Percentiles rank a stretch among this genome's conserved stretches.
Conservation (phyloP, 2,329 filamentous ascomycete species). For the Oidium heveae region DNA sequence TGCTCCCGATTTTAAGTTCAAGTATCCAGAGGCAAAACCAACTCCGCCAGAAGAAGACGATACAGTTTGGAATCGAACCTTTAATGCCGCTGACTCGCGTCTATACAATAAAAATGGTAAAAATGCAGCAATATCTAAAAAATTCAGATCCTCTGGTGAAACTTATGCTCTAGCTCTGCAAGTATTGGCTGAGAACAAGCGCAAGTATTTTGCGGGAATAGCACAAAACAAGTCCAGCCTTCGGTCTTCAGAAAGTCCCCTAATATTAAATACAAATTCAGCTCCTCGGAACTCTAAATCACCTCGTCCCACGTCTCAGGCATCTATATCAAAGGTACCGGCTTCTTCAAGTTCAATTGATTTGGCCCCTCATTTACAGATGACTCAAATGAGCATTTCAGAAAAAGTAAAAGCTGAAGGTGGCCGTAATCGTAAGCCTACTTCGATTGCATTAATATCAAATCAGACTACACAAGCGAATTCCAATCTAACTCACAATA, state of each 20-base stretch:
- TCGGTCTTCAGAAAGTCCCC: neutral
- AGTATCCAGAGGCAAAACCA: constrained; percentile 12
- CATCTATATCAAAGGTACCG: constrained; percentile 6
- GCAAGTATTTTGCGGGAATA: constrained; percentile 5
- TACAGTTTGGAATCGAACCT: constrained; percentile 12
- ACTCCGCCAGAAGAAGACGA: constrained; percentile 12
- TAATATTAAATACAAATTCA: neutral
- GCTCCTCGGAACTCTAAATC: neutral
- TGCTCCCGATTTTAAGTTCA: constrained; percentile 11
- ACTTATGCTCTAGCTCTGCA: constrained; percentile 8
- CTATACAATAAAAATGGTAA: constrained; percentile 12
- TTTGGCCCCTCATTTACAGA: constrained; percentile 5
- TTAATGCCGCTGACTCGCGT: constrained; percentile 12
- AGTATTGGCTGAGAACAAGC: constrained; percentile 10
- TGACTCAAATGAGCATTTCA: constrained; percentile 9
- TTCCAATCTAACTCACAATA: neutral
- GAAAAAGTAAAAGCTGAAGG: constrained; percentile 13
- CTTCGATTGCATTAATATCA: constrained; percentile 8
- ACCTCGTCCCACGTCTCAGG: neutral
- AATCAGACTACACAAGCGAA: constrained; percentile 10
- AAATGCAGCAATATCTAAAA: constrained; percentile 8
- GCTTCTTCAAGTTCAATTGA: constrained; percentile 6
- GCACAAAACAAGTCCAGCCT: neutral
- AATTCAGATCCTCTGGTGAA: constrained; percentile 7
- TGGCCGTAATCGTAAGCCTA: constrained; percentile 7